Conservation (phyloP, 192 early-diverging fungal genomes). For the Podila clonocystis region DNA sequence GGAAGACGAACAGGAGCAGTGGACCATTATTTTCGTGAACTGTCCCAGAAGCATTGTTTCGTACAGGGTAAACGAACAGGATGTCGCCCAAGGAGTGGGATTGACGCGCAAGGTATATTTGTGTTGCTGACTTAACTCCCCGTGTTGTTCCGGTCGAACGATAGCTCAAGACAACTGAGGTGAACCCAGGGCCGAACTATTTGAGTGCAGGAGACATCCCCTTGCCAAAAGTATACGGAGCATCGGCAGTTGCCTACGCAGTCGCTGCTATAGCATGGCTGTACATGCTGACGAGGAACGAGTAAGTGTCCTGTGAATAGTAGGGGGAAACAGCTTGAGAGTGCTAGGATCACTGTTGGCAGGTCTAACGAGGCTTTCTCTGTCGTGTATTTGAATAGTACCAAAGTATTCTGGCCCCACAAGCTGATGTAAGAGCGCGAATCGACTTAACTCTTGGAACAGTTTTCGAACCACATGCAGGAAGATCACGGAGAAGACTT, state of each 20-base stretch:
- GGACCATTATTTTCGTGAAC: constrained; percentile 58
- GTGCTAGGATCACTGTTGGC: not conserved
- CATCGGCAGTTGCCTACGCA: constrained; percentile 48
- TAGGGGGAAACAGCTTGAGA: not conserved
- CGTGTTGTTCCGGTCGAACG: not conserved
- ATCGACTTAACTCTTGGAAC: not conserved
- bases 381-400: constrained; percentile 5
- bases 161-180: constrained; percentile 55
- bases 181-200: constrained; percentile 60
- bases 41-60: constrained; percentile 53
- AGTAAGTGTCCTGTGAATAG: not conserved
- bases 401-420: constrained; percentile 60
- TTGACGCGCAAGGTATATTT: no score
- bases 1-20: constrained; percentile 52
- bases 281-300: constrained; percentile 36
- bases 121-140: not conserved
- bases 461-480: not conserved
- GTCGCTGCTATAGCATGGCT: constrained; percentile 46
- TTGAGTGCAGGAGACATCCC: constrained; percentile 65
- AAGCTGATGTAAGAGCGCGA: constrained; percentile 54
- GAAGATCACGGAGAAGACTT: not conserved
- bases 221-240: constrained; percentile 56
- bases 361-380: not conserved
- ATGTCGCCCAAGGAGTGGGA: not conserved
- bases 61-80: constrained; percentile 37